Conservation (phyloP, 495 filamentous ascomycete genomes). For the Hypoxylon cercidicola region DNA sequence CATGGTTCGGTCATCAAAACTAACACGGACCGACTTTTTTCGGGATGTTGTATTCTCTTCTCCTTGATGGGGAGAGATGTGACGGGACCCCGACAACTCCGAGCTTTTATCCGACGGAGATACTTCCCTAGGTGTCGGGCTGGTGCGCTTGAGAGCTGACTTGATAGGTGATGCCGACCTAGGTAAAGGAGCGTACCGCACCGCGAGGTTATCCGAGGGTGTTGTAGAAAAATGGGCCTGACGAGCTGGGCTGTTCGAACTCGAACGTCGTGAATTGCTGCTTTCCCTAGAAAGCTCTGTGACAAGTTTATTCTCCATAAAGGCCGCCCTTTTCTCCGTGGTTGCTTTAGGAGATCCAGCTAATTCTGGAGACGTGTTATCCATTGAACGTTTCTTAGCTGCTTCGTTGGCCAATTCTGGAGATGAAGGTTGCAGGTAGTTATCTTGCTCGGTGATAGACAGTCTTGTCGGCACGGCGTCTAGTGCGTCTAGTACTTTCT, state of each 20-base stretch:
- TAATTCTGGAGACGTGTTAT: background rate
- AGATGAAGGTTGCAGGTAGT: background rate
- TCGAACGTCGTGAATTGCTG: constrained; percentile 36
- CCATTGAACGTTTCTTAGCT: background rate
- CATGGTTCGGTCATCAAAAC: constrained; percentile 78
- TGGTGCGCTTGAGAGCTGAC: constrained; percentile 78
- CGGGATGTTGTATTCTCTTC: constrained; percentile 68
- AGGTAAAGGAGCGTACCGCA: constrained; percentile 79
- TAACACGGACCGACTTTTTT: constrained; percentile 81
- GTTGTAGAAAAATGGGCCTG: constrained; percentile 77
- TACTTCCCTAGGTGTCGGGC: constrained; percentile 60
- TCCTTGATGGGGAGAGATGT: constrained; percentile 34
- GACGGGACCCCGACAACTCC: constrained; percentile 47
- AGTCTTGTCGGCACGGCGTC: constrained; percentile 50
- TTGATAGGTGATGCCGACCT: constrained; percentile 87
- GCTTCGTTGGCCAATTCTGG: constrained; percentile 10
- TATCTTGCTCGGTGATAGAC: constrained; percentile 27
- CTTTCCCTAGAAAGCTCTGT: constrained; percentile 30
- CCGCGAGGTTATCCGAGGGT: constrained; percentile 59
- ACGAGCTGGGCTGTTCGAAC: constrained; percentile 58
- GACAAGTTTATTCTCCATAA: constrained; percentile 37
- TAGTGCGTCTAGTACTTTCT: constrained; percentile 39
- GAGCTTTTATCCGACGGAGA: constrained; percentile 57
- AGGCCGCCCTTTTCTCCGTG: constrained; percentile 15
- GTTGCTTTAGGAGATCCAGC: background rate